These are phyloP conservation scores for Leucocoprinus birnbaumii DNA, from an alignment of 768 basidiomycete genomes.

Conservation along the genomic window DNA sequence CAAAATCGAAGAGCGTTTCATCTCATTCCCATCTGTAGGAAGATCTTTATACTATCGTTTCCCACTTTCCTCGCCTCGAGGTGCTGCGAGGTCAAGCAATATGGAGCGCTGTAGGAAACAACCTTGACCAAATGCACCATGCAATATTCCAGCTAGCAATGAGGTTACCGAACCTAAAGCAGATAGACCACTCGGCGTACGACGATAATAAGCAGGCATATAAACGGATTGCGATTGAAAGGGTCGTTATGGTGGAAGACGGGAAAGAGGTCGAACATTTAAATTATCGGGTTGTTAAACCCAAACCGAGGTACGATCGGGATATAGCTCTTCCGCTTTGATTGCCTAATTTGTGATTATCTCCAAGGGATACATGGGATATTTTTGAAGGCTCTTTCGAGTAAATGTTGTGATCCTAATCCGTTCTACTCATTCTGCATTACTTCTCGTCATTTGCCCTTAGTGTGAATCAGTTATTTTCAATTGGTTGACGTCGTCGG, in stretches of 20 bases:
- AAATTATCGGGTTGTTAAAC: slow-evolving; percentile 29
- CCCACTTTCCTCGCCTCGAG: slow-evolving; percentile 38
- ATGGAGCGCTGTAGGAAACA: slow-evolving; percentile 36
- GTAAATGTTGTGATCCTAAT: slow-evolving; percentile 8
- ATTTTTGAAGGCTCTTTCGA: slow-evolving; percentile 24
- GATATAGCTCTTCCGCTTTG: too few relatives aligned
- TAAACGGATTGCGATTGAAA: slow-evolving; percentile 36
- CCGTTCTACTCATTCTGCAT: too few relatives aligned
- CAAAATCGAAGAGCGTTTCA: too few relatives aligned
- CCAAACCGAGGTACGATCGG: slow-evolving; percentile 24
- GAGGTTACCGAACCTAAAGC: slow-evolving; percentile 36
- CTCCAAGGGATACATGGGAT: slow-evolving; percentile 20
- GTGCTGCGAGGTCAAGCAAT: slow-evolving; percentile 40
- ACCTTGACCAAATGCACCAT: slow-evolving; percentile 36
- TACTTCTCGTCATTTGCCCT: too few relatives aligned
- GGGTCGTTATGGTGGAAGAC: slow-evolving; percentile 17
- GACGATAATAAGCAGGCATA: slow-evolving; percentile 28
- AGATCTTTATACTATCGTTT: slow-evolving; percentile 36
- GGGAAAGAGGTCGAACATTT: slow-evolving; percentile 23
- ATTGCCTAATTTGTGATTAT: neutral
- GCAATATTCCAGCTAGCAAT: slow-evolving; percentile 37
- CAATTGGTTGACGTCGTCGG: too few relatives aligned
- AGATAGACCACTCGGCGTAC: slow-evolving; percentile 38
- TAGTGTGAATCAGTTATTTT: too few relatives aligned
- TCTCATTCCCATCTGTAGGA: too few relatives aligned